A percentile compares a stretch with the other conserved stretches of the same genome.
phyloP scores from a whole-genome alignment of 176 grass and related monocot species.

The Hordeum marinum region DNA sequence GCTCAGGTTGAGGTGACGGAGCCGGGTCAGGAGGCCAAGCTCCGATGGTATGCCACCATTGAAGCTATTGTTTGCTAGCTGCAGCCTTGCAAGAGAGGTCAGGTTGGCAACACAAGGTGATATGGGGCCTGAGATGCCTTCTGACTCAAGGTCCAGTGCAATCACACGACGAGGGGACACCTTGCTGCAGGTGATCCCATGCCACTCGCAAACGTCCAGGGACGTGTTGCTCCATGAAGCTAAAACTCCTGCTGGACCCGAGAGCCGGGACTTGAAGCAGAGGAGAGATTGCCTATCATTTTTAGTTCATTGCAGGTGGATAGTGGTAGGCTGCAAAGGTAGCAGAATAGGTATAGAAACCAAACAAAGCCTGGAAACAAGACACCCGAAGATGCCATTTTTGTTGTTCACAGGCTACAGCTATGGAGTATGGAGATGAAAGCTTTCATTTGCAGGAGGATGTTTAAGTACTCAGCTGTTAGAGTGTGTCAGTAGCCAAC shows the following conservation, averaged over 20 bases:
- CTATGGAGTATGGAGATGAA: background rate
- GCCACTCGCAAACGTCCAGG: slow-evolving; percentile 25
- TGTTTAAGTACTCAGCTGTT: background rate
- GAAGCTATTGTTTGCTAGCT: slow-evolving; percentile 43
- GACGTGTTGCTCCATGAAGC: slow-evolving; percentile 41
- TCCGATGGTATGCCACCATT: slow-evolving; percentile 30
- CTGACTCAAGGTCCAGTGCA: slow-evolving; percentile 18
- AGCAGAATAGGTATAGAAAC: background rate
- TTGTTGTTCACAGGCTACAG: background rate
- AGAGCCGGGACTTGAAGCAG: slow-evolving; percentile 36
- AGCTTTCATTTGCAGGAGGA: background rate
- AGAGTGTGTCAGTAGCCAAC: background rate
- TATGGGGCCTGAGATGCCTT: slow-evolving; percentile 25
- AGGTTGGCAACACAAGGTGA: slow-evolving; percentile 36
- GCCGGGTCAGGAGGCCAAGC: slow-evolving; percentile 24
- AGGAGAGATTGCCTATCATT: slow-evolving; percentile 32
- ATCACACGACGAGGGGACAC: background rate
- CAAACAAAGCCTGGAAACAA: background rate
- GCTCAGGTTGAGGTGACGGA: slow-evolving; percentile 55
- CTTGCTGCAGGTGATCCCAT: slow-evolving; percentile 26
- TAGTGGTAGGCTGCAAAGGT: background rate
- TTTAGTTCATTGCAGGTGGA: background rate
- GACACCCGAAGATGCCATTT: background rate
- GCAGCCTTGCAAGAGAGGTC: slow-evolving; percentile 22
- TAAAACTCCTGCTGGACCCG: background rate